Conservation (phyloP, 805 yeast genomes). For the Sugiyamaella qingdaonensis region DNA sequence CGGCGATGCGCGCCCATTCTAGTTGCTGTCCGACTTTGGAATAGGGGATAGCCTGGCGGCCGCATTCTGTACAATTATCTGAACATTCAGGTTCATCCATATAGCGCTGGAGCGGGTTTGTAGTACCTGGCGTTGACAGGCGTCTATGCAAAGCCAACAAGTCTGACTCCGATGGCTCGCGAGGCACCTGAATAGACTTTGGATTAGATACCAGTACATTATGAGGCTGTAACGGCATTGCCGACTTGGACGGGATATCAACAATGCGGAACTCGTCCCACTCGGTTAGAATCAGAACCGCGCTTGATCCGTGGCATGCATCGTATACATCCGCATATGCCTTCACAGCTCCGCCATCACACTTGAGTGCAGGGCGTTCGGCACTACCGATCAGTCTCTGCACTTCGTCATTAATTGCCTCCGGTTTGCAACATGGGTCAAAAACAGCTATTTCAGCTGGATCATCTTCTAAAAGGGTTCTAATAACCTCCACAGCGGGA, state of each 20-base stretch:
- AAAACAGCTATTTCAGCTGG: conserved; percentile 28
- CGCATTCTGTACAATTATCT: background rate
- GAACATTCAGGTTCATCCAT: background rate
- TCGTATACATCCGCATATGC: conserved; percentile 26
- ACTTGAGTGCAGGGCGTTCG: conserved; percentile 2
- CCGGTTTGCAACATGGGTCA: conserved; percentile 22
- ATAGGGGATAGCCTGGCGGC: background rate
- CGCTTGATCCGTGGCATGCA: conserved; percentile 28
- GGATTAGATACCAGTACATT: background rate
- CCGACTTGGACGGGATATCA: background rate
- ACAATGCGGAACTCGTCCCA: conserved; percentile 28
- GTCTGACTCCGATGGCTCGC: background rate
- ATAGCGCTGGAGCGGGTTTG: background rate
- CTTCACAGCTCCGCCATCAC: conserved; percentile 22
- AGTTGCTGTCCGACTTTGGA: background rate
- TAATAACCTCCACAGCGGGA: conserved; percentile 28
- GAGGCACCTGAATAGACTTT: background rate
- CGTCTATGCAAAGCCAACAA: background rate
- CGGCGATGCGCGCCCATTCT: background rate
- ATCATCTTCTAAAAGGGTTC: conserved; percentile 25
- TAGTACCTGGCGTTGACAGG: background rate
- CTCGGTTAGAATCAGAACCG: conserved; percentile 29
- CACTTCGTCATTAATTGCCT: conserved; percentile 26
- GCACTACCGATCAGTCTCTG: conserved; percentile 20
- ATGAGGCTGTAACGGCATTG: background rate